Conservation (phyloP, 1,139 yeast genomes). For the Taphrina betulina region DNA sequence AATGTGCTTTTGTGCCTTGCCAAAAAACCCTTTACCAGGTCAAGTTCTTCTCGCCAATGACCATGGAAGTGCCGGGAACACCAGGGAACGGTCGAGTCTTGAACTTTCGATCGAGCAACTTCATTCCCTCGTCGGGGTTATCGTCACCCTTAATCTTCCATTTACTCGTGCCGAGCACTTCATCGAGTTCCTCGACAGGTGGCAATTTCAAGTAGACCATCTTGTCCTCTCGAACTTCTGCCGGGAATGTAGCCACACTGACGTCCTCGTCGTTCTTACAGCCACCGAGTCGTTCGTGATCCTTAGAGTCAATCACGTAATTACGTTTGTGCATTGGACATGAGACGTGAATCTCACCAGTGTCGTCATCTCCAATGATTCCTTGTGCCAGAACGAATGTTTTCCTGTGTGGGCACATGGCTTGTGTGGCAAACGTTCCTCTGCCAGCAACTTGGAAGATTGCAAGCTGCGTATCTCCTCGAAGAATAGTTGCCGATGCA, state of each 20-base stretch:
- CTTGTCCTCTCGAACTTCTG: constrained; percentile 42
- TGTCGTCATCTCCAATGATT: constrained; percentile 43
- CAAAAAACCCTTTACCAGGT: constrained; percentile 16
- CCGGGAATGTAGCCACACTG: constrained; percentile 45
- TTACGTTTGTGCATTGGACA: constrained; percentile 47
- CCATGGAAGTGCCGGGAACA: constrained; percentile 20
- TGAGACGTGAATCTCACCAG: constrained; percentile 43
- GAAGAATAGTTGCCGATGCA: constrained; percentile 42
- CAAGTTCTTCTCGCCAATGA: constrained; percentile 18
- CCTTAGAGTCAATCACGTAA: constrained; percentile 41
- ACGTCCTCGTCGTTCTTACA: constrained; percentile 43
- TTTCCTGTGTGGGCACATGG: constrained; percentile 47
- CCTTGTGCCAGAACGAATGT: constrained; percentile 45
- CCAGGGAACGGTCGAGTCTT: constrained; percentile 20
- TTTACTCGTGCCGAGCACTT: constrained; percentile 43
- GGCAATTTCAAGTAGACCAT: constrained; percentile 43
- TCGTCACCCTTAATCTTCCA: constrained; percentile 42
- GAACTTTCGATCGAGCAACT: constrained; percentile 20
- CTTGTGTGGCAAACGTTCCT: constrained; percentile 44
- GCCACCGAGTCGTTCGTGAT: constrained; percentile 40
- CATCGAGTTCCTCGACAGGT: constrained; percentile 43
- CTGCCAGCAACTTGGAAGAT: constrained; percentile 43
- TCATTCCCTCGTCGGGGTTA: constrained; percentile 27
- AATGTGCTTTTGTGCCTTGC: too few species aligned
- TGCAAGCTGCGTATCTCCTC: constrained; percentile 46